These are phyloP conservation scores for Prunella vulgaris DNA, from an alignment of 257 asterid genomes.

Conservation along the genomic window DNA sequence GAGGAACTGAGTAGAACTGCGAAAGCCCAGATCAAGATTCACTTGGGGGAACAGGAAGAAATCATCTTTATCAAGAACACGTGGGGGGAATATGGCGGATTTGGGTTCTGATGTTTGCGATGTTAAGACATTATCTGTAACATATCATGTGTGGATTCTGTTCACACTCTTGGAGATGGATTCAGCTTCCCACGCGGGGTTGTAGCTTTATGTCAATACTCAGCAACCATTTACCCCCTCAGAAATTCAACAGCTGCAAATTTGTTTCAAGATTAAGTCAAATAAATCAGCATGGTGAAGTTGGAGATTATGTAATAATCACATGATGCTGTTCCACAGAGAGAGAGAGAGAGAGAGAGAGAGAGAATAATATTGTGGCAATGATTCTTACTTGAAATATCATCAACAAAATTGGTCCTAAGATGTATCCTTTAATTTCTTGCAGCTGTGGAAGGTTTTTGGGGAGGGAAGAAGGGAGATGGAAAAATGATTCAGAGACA, in stretches of 20 bases:
- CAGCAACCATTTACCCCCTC: conserved; percentile 25
- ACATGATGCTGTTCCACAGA: neutral
- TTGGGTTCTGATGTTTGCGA: conserved; percentile 5
- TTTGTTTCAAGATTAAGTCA: conserved; percentile 16
- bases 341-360: neutral
- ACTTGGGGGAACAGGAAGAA: conserved; percentile 5
- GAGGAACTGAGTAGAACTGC: conserved; percentile 7
- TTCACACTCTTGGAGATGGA: conserved; percentile 22
- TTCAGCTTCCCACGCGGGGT: conserved; percentile 15
- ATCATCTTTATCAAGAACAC: conserved; percentile 17
- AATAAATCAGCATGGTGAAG: conserved; percentile 16
- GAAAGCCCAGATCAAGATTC: conserved; percentile 29
- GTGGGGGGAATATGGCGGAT: conserved; percentile 12
- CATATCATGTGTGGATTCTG: conserved; percentile 6
- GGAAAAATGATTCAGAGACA: neutral
- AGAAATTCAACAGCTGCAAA: conserved; percentile 2
- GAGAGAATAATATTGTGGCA: neutral
- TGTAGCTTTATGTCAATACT: conserved; percentile 19
- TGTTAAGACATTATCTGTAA: neutral
- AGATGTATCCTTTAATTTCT: neutral
- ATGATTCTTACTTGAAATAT: conserved; percentile 16
- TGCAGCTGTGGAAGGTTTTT: neutral
- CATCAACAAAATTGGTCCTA: neutral
- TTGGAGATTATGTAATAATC: neutral
- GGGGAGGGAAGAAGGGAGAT: neutral